These are phyloP conservation scores for Berberis vulgaris DNA, from an alignment of 164 flowering plant species.

Conservation along the genomic window DNA sequence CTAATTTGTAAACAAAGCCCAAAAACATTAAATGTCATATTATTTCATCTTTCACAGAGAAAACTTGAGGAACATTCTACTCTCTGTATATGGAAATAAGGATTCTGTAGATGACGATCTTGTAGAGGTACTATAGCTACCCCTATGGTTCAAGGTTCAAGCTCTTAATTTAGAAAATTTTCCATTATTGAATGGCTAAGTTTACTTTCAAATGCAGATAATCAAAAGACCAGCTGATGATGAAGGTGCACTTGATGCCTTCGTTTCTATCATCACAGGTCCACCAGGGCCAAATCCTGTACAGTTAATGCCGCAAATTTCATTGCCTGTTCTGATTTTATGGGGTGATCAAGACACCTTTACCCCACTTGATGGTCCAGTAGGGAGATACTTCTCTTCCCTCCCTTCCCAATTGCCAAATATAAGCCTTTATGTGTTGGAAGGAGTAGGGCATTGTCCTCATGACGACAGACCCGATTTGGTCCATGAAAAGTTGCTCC, in stretches of 20 bases:
- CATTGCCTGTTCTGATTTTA: conserved; percentile 55
- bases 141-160: not conserved
- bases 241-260: conserved; percentile 91
- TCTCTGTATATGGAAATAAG: conserved; percentile 77
- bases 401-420: conserved; percentile 48
- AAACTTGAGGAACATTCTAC: conserved; percentile 48
- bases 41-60: conserved; percentile 42
- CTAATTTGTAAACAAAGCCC: not conserved
- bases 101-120: conserved; percentile 80
- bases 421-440: conserved; percentile 45
- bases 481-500: conserved; percentile 75
- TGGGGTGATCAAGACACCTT: conserved; percentile 91
- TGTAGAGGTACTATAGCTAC: conserved; percentile 47
- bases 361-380: conserved; percentile 91
- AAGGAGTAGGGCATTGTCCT: conserved; percentile 93
- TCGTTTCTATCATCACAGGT: conserved; percentile 83
- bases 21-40: conserved; percentile 1
- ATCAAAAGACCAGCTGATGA: conserved; percentile 65
- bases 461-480: conserved; percentile 90
- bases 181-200: not conserved
- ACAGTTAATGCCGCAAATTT: conserved; percentile 55
- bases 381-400: conserved; percentile 77
- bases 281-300: conserved; percentile 94
- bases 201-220: conserved; percentile 42
- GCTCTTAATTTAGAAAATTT: not conserved